A percentile compares a stretch with the other conserved stretches of the same genome.
Evolutionary conservation across 495 filamentous ascomycete species (phyloP).

Genomic region (Xylaria palmicola): DNA sequence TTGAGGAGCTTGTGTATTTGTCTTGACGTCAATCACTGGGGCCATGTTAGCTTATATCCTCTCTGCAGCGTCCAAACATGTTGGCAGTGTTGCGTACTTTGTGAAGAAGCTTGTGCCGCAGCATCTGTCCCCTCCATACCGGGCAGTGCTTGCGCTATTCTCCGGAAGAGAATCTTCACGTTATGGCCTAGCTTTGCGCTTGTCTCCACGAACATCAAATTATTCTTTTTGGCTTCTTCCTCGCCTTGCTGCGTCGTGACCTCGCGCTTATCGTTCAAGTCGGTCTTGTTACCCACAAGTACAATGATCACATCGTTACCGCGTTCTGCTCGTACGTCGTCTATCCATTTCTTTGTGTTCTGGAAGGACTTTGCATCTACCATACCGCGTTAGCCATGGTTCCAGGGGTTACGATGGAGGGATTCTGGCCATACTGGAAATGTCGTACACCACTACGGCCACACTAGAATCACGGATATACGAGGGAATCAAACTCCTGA

Average conservation of each 20-base stretch:
- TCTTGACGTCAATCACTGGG: conserved; percentile 92
- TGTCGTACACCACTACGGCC: conserved; percentile 97
- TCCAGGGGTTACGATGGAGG: not conserved
- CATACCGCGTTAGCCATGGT: conserved; percentile 16
- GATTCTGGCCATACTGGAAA: conserved; percentile 61
- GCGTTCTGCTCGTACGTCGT: conserved; percentile 93
- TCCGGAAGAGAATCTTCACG: conserved; percentile 92
- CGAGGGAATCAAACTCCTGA: conserved; percentile 92
- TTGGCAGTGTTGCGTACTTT: conserved; percentile 47
- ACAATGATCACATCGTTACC: conserved; percentile 99
- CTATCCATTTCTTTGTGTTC: conserved; percentile 98
- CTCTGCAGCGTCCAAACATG: not conserved
- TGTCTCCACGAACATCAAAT: conserved; percentile 97
- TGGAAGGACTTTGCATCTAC: conserved; percentile 87
- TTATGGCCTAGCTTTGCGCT: conserved; percentile 98
- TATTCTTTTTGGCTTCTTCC: conserved; percentile 97
- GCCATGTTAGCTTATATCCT: conserved; percentile 24
- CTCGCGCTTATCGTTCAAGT: conserved; percentile 95
- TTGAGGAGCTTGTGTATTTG: conserved; percentile 65
- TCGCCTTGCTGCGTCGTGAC: conserved; percentile 93
- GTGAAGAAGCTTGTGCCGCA: conserved; percentile 60
- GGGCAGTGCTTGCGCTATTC: conserved; percentile 95
- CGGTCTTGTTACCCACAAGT: conserved; percentile 97
- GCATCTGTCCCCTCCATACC: conserved; percentile 91
- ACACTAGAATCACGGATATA: conserved; percentile 98